phyloP scores from a whole-genome alignment of 1,284 basidiomycete species.

The Cystobasidium slooffiae region DNA sequence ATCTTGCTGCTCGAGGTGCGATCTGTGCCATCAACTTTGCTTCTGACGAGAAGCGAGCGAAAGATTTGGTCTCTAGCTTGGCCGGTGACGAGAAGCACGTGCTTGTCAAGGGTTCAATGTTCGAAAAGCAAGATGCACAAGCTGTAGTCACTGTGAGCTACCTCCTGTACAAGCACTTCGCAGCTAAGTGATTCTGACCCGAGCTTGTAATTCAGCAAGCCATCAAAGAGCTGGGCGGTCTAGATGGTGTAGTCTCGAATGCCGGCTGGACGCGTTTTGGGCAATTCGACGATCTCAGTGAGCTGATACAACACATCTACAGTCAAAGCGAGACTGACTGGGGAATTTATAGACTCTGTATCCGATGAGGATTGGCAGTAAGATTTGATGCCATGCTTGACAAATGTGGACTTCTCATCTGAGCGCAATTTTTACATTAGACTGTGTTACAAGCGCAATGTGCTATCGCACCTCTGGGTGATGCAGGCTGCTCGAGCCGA shows the following conservation, averaged over 20 bases:
- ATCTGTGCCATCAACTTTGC: constrained; percentile 50
- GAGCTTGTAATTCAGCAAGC: constrained; percentile 16
- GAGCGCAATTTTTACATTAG: not conserved
- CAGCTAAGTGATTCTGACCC: no score
- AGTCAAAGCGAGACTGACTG: not conserved
- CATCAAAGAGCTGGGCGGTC: constrained; percentile 46
- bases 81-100: constrained; percentile 37
- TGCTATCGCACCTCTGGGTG: constrained; percentile 50
- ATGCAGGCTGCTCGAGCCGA: constrained; percentile 48
- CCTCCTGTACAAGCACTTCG: not conserved
- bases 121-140: constrained; percentile 42
- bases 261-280: constrained; percentile 50
- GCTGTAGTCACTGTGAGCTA: constrained; percentile 37
- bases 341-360: constrained; percentile 43
- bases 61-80: constrained; percentile 43
- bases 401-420: not conserved
- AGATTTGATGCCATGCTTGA: not conserved
- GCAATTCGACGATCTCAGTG: constrained; percentile 47
- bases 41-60: constrained; percentile 45
- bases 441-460: constrained; percentile 47
- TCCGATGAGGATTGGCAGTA: constrained; percentile 48
- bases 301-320: constrained; percentile 11
- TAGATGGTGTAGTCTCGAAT: constrained; percentile 50
- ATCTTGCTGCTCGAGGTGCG: constrained; percentile 46
- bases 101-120: constrained; percentile 47